These are phyloP conservation scores for Colletotrichum gigasporum DNA, from an alignment of 2,329 filamentous ascomycete species.

Conservation along the genomic window DNA sequence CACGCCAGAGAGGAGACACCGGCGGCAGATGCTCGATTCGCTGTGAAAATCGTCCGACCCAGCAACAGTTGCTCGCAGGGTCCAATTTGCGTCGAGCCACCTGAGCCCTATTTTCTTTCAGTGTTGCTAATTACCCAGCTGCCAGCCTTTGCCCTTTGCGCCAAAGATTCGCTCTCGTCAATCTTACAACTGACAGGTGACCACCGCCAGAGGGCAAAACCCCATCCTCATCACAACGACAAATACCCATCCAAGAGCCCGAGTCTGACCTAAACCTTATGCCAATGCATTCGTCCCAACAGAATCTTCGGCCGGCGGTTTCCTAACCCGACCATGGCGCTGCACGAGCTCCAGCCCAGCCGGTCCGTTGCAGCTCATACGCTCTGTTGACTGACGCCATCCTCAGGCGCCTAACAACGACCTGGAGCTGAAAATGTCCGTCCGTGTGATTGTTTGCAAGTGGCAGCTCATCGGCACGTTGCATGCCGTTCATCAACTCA, in stretches of 20 bases:
- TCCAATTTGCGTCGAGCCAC: slow-evolving; percentile 17
- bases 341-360: neutral
- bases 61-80: neutral
- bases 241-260: neutral
- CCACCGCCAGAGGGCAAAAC: neutral
- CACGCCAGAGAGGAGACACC: neutral
- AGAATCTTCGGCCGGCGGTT: neutral
- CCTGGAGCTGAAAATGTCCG: neutral
- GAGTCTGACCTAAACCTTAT: neutral
- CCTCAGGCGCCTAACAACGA: neutral
- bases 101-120: slow-evolving; percentile 15
- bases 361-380: neutral
- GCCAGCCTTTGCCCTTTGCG: slow-evolving; percentile 7
- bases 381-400: neutral
- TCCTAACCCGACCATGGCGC: neutral
- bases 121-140: slow-evolving; percentile 17
- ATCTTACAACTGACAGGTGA: slow-evolving; percentile 7
- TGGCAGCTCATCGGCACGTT: neutral
- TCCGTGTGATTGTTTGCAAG: neutral
- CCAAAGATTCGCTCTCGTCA: slow-evolving; percentile 7
- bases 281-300: neutral
- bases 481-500: neutral
- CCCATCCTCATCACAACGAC: neutral
- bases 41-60: slow-evolving; percentile 1
- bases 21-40: slow-evolving; percentile 1